A percentile compares a stretch with the other conserved stretches of the same genome.
Evolutionary conservation across 2,329 filamentous ascomycete species (phyloP).

Genomic region (Cryphonectria japonica): DNA sequence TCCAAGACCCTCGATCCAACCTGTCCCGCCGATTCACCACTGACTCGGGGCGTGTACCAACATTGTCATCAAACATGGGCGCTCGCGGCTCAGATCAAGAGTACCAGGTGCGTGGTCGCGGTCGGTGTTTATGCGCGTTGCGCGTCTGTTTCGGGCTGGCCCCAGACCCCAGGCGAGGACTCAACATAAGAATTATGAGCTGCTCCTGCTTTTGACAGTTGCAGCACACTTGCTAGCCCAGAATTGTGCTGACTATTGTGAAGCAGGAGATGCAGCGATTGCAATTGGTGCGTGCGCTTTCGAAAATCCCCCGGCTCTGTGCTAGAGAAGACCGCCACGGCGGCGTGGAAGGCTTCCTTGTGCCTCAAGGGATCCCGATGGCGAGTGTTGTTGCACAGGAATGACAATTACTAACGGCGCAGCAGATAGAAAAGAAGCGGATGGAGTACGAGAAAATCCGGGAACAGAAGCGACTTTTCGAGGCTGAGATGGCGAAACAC

Average conservation of each 20-base stretch:
- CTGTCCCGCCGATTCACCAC: constrained; percentile 93
- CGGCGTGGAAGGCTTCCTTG: background rate
- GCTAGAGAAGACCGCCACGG: background rate
- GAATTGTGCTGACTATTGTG: constrained; percentile 15
- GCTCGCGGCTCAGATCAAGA: constrained; percentile 57
- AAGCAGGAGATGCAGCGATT: constrained; percentile 70
- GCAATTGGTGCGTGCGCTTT: constrained; percentile 61
- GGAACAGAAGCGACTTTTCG: constrained; percentile 86
- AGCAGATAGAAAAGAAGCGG: constrained; percentile 89
- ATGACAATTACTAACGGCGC: constrained; percentile 23
- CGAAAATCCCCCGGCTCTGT: background rate
- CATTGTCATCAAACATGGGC: constrained; percentile 65
- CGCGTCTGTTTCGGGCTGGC: constrained; percentile 21
- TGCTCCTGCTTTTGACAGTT: background rate
- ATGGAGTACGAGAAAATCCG: constrained; percentile 89
- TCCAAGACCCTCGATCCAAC: constrained; percentile 73
- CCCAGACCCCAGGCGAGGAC: constrained; percentile 21
- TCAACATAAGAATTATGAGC: constrained; percentile 4
- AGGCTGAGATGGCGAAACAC: constrained; percentile 88
- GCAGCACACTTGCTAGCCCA: background rate
- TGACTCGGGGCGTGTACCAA: constrained; percentile 82
- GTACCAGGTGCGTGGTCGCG: constrained; percentile 34
- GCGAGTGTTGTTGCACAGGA: constrained; percentile 14
- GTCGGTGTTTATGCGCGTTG: constrained; percentile 19
- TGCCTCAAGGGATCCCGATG: constrained; percentile 20